phyloP scores from a whole-genome alignment of 345 rosid genomes.

The Melaleuca alternifolia region DNA sequence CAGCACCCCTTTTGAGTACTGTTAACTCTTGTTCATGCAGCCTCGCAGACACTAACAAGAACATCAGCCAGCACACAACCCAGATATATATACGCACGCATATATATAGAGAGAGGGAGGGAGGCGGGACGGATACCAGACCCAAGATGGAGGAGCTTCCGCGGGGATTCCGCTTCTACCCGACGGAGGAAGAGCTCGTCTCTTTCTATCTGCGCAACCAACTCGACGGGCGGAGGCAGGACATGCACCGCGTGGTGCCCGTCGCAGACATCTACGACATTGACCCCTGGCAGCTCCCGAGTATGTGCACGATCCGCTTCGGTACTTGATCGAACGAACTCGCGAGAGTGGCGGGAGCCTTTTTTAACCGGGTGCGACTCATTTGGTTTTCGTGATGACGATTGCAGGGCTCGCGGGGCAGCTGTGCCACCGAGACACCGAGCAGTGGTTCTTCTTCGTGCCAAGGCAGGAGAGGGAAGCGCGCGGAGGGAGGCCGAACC shows the following conservation, averaged over 20 bases:
- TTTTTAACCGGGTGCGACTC: neutral
- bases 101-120: too few relatives aligned
- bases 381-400: neutral
- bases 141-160: slow-evolving; percentile 16
- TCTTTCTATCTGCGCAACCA: slow-evolving; percentile 65
- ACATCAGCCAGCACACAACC: neutral
- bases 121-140: too few relatives aligned
- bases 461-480: slow-evolving; percentile 84
- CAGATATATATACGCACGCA: neutral
- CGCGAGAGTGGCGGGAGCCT: neutral
- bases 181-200: slow-evolving; percentile 86
- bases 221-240: slow-evolving; percentile 44
- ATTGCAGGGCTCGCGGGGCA: slow-evolving; percentile 59
- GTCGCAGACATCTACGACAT: slow-evolving; percentile 37
- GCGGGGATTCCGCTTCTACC: slow-evolving; percentile 73
- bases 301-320: slow-evolving; percentile 15
- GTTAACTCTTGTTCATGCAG: neutral
- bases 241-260: slow-evolving; percentile 56
- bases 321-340: neutral
- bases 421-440: slow-evolving; percentile 48
- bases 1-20: neutral
- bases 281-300: slow-evolving; percentile 73
- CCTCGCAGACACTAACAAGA: neutral
- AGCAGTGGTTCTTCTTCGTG: slow-evolving; percentile 94
- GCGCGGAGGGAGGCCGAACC: slow-evolving; percentile 68